Percentiles rank a stretch among this genome's conserved stretches.
Evolutionary conservation across 805 yeast genomes (phyloP).

Genomic region (Lachancea lanzarotensis): DNA sequence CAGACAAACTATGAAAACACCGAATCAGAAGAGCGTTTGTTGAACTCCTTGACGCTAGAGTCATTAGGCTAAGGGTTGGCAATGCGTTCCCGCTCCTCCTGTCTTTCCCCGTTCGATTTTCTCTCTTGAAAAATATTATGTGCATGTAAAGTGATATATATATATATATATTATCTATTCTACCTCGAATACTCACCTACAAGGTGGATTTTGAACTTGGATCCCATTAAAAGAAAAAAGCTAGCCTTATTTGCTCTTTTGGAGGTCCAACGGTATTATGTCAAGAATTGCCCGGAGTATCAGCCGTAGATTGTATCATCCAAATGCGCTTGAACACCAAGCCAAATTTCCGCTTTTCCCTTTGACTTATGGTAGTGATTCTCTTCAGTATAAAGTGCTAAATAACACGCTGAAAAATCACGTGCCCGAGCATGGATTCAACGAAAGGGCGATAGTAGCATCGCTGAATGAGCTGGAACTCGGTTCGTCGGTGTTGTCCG

Average conservation of each 20-base stretch:
- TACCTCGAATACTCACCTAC: neutral
- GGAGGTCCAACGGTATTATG: neutral
- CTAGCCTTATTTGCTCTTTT: no score
- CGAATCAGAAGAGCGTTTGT: no score
- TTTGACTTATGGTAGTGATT: conserved; percentile 22
- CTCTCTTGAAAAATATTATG: neutral
- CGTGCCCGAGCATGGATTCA: conserved; percentile 30
- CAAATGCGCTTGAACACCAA: conserved; percentile 21
- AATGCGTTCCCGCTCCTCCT: no score
- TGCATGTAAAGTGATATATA: neutral
- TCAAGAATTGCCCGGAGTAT: neutral
- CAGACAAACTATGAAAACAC: no score
- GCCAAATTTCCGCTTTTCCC: conserved; percentile 18
- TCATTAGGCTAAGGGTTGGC: no score
- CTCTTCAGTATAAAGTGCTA: conserved; percentile 24
- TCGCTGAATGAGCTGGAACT: conserved; percentile 24
- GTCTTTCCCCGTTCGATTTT: neutral
- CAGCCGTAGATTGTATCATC: conserved; percentile 21
- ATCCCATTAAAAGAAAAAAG: no score
- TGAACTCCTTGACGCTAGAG: no score
- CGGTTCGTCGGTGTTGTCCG: conserved; percentile 24
- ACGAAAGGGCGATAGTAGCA: conserved; percentile 28
- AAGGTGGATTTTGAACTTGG: neutral
- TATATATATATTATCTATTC: neutral
- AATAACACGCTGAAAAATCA: conserved; percentile 23